Evolutionary conservation across 208 protist genomes (phyloP).

Genomic region (Porcisia deanei): DNA sequence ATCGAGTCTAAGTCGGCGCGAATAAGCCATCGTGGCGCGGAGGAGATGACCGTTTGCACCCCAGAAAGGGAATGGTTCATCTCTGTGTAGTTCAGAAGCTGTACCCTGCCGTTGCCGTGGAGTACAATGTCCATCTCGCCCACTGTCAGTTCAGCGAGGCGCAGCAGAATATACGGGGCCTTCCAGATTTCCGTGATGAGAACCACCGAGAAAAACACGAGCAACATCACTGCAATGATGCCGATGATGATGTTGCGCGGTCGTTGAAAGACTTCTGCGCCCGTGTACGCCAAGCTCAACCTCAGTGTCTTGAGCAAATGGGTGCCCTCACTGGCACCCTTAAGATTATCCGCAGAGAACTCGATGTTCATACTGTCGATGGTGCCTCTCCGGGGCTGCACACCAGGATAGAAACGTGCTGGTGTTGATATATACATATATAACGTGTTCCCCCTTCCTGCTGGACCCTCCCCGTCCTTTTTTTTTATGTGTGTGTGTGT

Average conservation of each 20-base stretch:
- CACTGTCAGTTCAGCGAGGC: constrained; percentile 63
- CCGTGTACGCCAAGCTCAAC: constrained; percentile 52
- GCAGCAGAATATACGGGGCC: constrained; percentile 68
- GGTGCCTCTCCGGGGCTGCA: no score
- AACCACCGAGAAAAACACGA: constrained; percentile 69
- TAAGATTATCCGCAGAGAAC: neutral
- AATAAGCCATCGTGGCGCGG: constrained; percentile 65
- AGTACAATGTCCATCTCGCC: constrained; percentile 77
- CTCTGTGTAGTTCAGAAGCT: constrained; percentile 62
- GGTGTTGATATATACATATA: no score
- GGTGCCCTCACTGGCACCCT: neutral
- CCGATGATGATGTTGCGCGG: constrained; percentile 71
- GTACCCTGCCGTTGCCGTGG: constrained; percentile 20
- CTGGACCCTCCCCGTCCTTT: no score
- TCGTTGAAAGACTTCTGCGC: constrained; percentile 49
- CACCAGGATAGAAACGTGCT: no score
- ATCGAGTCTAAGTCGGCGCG: constrained; percentile 34
- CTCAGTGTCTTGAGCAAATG: constrained; percentile 24
- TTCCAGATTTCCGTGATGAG: constrained; percentile 62
- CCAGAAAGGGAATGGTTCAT: constrained; percentile 22
- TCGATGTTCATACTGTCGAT: neutral
- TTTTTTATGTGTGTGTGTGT: no score
- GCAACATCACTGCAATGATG: constrained; percentile 49
- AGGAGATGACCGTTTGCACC: constrained; percentile 34
- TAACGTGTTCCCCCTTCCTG: no score